Evolutionary conservation across 2,329 filamentous ascomycete species (phyloP), one percentile per base, ranked within the genome.

Genomic region (Colletotrichum filicis): DNA sequence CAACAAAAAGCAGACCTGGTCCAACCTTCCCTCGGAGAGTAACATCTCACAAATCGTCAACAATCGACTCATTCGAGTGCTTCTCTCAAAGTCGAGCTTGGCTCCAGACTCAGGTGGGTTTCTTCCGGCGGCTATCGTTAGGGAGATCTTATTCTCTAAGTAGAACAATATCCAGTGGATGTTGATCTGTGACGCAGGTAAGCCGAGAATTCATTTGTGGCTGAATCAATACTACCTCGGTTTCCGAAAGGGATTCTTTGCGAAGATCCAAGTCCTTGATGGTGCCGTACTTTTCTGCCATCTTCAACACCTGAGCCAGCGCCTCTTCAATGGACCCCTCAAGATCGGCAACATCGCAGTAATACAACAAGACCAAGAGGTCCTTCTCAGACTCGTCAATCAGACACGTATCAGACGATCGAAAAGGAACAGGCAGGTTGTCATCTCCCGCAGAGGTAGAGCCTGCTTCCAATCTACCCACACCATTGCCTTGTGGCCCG

Each of bases 11-110:
- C 74, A 76, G 0, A 58, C 58, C 30, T 76, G 75, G 22, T 76
- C 75, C 35, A 69, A 64, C 8, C 74, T 65, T 2, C 28, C 55
- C 6, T 76, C 74, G 3, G 37, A 26, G 26, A 75, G 32, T 2
- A 76, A 65, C 69, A 75, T 76, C 42, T 76, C 74, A 37, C 69
- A 64, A 28, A 74, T 26, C 16, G 74, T 74, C 3, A 76, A 4
- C 0, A 76, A 68, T 49, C 74, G 74, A 32, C 55, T 61, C 66
- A 73, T 63, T 58, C 74, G 69, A 3, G 69, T 30, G 30, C 49
- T 11, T 19, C 32, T 57, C 68, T 75, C 74, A 32, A 64, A 61
- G 7, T 66, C 63, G 16, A 75, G 24, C 52, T 62, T 60, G n/a
- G 60, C 32, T 12, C 56, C 16, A 19, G 57, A 62, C 12, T 32